A percentile compares a stretch with the other conserved stretches of the same genome.
phyloP scores from a whole-genome alignment of 106 monocot genomes.

The Cymbidium sinense region DNA sequence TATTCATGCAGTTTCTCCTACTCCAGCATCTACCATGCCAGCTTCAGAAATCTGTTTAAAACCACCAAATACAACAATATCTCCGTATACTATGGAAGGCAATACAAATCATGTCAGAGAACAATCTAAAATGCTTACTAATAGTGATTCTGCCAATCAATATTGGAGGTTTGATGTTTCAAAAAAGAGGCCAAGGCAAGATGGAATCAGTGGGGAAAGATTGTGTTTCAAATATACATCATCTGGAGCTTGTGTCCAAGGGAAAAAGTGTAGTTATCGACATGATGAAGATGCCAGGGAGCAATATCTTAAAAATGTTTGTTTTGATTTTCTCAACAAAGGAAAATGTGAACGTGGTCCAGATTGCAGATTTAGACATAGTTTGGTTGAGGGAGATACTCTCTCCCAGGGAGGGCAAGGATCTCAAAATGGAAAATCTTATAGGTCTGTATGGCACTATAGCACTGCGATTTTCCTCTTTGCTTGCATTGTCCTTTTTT shows the following conservation, averaged over 20 bases:
- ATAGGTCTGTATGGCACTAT: constrained; percentile 23
- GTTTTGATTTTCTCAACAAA: constrained; percentile 97
- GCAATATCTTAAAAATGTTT: constrained; percentile 78
- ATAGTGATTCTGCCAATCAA: constrained; percentile 35
- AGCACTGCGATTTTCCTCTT: neutral
- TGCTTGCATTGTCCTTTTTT: neutral
- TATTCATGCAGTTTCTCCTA: constrained; percentile 97
- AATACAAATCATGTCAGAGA: constrained; percentile 23
- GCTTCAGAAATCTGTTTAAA: constrained; percentile 42
- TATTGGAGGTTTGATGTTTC: constrained; percentile 87
- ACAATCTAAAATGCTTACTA: constrained; percentile 29
- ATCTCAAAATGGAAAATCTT: constrained; percentile 25
- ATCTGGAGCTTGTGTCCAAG: constrained; percentile 63
- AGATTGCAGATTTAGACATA: constrained; percentile 78
- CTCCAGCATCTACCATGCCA: constrained; percentile 84
- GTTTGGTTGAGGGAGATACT: constrained; percentile 34
- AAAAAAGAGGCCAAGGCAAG: constrained; percentile 55
- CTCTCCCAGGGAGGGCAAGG: constrained; percentile 13
- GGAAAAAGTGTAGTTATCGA: constrained; percentile 60
- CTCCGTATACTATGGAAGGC: constrained; percentile 39
- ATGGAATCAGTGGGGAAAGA: constrained; percentile 27
- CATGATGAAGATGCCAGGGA: constrained; percentile 71
- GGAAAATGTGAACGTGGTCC: constrained; percentile 89
- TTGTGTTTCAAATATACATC: constrained; percentile 91
- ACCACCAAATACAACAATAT: constrained; percentile 66